Conservation (phyloP, 768 basidiomycete genomes). For the Pholiota microspora region DNA sequence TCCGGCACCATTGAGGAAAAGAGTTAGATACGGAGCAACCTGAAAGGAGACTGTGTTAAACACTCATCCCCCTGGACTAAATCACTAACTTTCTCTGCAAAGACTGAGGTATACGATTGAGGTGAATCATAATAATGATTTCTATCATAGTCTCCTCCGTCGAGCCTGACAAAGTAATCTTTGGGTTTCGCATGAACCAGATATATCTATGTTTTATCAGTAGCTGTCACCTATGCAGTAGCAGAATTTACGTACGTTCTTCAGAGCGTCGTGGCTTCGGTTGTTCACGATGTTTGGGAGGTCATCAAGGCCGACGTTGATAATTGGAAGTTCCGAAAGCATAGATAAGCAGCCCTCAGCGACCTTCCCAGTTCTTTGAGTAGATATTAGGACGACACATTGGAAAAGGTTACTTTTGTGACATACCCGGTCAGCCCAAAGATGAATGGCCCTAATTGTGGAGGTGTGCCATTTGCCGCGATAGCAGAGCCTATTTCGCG, state of each 20-base stretch:
- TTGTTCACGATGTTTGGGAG: constrained; percentile 2
- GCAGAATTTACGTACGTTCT: constrained; percentile 43
- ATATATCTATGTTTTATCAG: constrained; percentile 52
- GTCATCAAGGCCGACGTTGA: constrained; percentile 36
- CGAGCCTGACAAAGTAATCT: constrained; percentile 65
- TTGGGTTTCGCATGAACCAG: constrained; percentile 66
- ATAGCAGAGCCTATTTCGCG: constrained; percentile 58
- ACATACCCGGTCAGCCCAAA: constrained; percentile 81
- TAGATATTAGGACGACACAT: not conserved
- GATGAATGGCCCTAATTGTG: constrained; percentile 71
- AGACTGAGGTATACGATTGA: constrained; percentile 59
- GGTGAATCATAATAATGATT: constrained; percentile 75
- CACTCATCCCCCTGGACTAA: not conserved
- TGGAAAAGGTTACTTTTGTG: not conserved
- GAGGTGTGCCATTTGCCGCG: constrained; percentile 52
- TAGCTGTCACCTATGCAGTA: not conserved
- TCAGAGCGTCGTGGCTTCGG: constrained; percentile 49
- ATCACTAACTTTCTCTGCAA: constrained; percentile 57
- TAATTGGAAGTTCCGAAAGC: constrained; percentile 66
- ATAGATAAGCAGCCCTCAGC: constrained; percentile 75
- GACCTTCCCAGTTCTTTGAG: constrained; percentile 73
- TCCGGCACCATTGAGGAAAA: constrained; percentile 84
- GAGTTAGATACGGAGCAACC: constrained; percentile 83
- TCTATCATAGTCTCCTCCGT: constrained; percentile 59
- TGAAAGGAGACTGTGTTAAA: constrained; percentile 26